Percentiles rank a stretch among this genome's conserved stretches.
Evolutionary conservation across 495 filamentous ascomycete genomes (phyloP).

Genomic region (Neurospora terricola): DNA sequence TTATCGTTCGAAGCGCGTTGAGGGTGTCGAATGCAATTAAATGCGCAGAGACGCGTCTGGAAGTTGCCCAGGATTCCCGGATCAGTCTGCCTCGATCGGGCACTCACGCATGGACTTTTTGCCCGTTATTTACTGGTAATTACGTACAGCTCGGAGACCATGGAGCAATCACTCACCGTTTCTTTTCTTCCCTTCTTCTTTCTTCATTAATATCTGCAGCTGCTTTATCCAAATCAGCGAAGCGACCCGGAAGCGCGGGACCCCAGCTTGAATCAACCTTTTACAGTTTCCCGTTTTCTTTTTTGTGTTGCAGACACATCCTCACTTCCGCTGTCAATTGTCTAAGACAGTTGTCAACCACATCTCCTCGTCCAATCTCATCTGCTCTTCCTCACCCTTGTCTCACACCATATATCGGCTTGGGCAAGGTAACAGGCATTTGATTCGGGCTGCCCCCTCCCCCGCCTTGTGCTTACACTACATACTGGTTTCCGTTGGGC

Average conservation of each 20-base stretch:
- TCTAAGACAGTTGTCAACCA: background rate
- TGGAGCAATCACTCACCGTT: background rate
- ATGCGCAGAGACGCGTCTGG: background rate
- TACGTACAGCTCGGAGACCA: background rate
- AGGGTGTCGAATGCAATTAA: background rate
- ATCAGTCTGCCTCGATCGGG: background rate
- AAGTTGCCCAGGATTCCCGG: background rate
- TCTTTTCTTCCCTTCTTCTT: background rate
- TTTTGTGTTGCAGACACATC: background rate
- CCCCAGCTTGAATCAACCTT: background rate
- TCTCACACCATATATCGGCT: background rate
- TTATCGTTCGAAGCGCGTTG: background rate
- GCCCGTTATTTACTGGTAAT: background rate
- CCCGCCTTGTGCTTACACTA: background rate
- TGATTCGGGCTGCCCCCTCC: background rate
- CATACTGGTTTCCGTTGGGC: background rate
- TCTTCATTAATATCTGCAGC: background rate
- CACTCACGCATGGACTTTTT: background rate
- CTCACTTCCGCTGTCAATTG: background rate
- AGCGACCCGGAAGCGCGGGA: background rate
- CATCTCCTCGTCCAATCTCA: background rate
- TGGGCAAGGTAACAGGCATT: background rate
- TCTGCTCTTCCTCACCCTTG: background rate
- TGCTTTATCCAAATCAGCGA: background rate
- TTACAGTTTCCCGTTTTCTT: background rate